Evolutionary conservation across 306 rosid species (phyloP).

Genomic region (Fragaria ananassa): DNA sequence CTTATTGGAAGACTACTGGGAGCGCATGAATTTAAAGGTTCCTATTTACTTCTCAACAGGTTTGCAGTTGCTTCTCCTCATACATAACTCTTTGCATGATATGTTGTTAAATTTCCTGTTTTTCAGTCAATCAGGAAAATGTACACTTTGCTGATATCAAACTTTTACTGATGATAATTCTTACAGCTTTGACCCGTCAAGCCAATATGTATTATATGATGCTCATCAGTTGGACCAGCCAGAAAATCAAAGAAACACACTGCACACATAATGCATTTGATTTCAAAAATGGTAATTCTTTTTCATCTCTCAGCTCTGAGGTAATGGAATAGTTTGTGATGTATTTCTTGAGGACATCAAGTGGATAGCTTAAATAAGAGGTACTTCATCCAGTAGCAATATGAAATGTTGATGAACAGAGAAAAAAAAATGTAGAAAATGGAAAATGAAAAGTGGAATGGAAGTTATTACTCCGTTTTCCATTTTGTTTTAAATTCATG

Average conservation of each 20-base stretch:
- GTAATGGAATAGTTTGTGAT: not conserved
- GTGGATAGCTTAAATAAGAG: not conserved
- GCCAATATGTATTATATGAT: slow-evolving; percentile 86
- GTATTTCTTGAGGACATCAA: not conserved
- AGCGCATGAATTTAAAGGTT: slow-evolving; percentile 86
- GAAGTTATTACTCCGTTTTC: not conserved
- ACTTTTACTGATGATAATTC: slow-evolving; percentile 16
- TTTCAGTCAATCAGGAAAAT: not conserved
- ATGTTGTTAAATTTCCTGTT: not conserved
- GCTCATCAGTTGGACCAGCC: slow-evolving; percentile 97
- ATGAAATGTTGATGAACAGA: not conserved
- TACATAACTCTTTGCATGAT: not conserved
- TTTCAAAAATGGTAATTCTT: slow-evolving; percentile 63
- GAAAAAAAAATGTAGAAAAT: not conserved
- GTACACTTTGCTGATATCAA: not conserved
- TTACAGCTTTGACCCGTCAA: slow-evolving; percentile 82
- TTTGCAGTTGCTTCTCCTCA: slow-evolving; percentile 19
- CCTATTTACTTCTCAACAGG: slow-evolving; percentile 96
- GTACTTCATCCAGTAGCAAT: not conserved
- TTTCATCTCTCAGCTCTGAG: slow-evolving; percentile 6
- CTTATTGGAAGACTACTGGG: slow-evolving; percentile 95
- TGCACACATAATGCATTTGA: slow-evolving; percentile 78
- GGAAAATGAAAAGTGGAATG: not conserved
- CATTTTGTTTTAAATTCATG: not conserved
- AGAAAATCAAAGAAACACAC: slow-evolving; percentile 78